Conservation (phyloP, 768 basidiomycete species). For the Lentinula raphanica region DNA sequence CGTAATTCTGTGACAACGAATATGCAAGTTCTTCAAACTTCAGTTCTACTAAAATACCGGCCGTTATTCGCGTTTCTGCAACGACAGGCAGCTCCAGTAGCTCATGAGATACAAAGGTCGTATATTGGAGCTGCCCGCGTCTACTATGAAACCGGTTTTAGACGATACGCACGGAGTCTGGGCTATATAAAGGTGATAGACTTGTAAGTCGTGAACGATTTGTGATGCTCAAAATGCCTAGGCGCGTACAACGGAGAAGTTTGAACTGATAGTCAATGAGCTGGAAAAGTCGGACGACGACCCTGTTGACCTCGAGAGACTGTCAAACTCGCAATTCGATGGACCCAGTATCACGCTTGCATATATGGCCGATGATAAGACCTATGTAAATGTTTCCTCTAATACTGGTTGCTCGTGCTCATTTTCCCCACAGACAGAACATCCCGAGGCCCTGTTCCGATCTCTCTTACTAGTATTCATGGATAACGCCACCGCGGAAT, state of each 20-base stretch:
- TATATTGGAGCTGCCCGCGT: slow-evolving; percentile 80
- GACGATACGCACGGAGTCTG: slow-evolving; percentile 82
- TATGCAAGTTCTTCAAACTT: slow-evolving; percentile 88
- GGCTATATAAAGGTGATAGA: slow-evolving; percentile 65
- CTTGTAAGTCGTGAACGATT: background rate
- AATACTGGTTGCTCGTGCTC: background rate
- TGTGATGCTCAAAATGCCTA: slow-evolving; percentile 21
- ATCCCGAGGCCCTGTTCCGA: slow-evolving; percentile 77
- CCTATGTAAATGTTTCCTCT: slow-evolving; percentile 58
- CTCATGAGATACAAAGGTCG: slow-evolving; percentile 81
- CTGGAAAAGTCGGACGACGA: slow-evolving; percentile 34
- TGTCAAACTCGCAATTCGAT: slow-evolving; percentile 67
- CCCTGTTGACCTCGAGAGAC: slow-evolving; percentile 45
- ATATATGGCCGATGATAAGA: slow-evolving; percentile 86
- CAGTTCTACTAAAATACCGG: slow-evolving; percentile 77
- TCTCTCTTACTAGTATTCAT: slow-evolving; percentile 86
- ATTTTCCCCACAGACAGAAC: slow-evolving; percentile 57
- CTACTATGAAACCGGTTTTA: slow-evolving; percentile 94
- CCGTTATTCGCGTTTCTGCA: slow-evolving; percentile 81
- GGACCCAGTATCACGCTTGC: slow-evolving; percentile 78
- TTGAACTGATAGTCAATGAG: slow-evolving; percentile 52
- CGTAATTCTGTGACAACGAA: slow-evolving; percentile 82
- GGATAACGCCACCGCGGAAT: slow-evolving; percentile 93
- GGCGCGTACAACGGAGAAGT: slow-evolving; percentile 66
- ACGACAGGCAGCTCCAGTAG: slow-evolving; percentile 75